Conservation (phyloP, 2,329 filamentous ascomycete species). For the Trichoderma breve region DNA sequence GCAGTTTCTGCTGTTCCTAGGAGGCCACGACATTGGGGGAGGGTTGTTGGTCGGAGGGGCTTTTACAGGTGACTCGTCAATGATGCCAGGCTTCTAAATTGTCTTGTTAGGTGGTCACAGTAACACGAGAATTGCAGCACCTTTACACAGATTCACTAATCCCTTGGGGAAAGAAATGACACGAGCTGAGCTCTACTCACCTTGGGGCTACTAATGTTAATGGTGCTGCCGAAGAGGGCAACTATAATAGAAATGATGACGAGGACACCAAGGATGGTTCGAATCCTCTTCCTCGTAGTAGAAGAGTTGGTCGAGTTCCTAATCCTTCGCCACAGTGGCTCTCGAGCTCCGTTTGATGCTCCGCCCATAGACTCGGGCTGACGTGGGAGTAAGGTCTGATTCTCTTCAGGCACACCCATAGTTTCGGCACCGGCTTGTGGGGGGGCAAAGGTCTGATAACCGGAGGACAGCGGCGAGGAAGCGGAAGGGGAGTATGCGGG, state of each 20-base stretch:
- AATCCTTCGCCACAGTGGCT: conserved; percentile 32
- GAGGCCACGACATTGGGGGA: conserved; percentile 29
- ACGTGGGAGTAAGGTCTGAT: conserved; percentile 41
- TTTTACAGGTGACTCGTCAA: conserved; percentile 29
- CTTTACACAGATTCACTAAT: not conserved
- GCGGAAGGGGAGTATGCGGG: conserved; percentile 50
- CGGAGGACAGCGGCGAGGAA: conserved; percentile 31
- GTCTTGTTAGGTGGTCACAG: not conserved
- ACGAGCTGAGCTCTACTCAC: conserved; percentile 29
- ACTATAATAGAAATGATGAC: conserved; percentile 35
- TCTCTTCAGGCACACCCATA: conserved; percentile 46
- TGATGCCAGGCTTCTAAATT: conserved; percentile 24
- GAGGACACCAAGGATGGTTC: conserved; percentile 32
- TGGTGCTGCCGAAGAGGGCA: conserved; percentile 28
- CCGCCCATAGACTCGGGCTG: conserved; percentile 49
- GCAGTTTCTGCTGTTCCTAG: conserved; percentile 26
- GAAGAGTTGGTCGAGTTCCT: conserved; percentile 25
- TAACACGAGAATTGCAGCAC: not conserved
- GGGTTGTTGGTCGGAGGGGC: conserved; percentile 20
- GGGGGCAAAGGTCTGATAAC: conserved; percentile 46
- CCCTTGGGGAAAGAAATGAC: not conserved
- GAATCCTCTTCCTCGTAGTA: conserved; percentile 30
- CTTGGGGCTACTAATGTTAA: conserved; percentile 25
- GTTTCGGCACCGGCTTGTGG: conserved; percentile 16
- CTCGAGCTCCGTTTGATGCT: conserved; percentile 26